Evolutionary conservation across 441 rosid genomes (phyloP), one percentile per base, ranked within the genome.

Genomic region (Corymbia citriodora): DNA sequence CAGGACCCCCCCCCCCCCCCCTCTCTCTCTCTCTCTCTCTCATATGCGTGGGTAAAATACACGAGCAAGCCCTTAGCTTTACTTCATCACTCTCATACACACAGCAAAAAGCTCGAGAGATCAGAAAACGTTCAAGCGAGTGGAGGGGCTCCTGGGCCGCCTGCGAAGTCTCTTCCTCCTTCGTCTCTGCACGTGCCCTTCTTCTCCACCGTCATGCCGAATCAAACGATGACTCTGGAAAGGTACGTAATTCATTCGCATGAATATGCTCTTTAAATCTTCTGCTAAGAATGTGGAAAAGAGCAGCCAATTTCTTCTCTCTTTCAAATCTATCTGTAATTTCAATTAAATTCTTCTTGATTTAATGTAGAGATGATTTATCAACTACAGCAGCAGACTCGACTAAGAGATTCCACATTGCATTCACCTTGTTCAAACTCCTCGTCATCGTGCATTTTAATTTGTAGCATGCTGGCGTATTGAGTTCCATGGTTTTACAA

Each of bases 401-500:
- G 0, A 63, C 2, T 1, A 63, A 63, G 9, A 63, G 33, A 13
- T 63, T 63, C 14, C 17, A 63, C 0, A 29, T 63, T 1, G 8
- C 29, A 29, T 63, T 29, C 0, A 63, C 2, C 8, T 63, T 2
- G 8, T 63, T 63, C 2, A 63, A 63, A 2, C 0, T 63, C 9
- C 9, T 27, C 2, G 9, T 13, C 9, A 63, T 63, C 4, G 1
- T 3, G 2, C 0, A 27, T 1, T 27, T 27, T 17, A 63, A 63
- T 63, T 63, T 17, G 0, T 17, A 63, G 2, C 9, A 29, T 63
- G 8, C 23, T 3, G 10, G 16, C 21, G 2, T 23, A 55, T 17
- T 13, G 8, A 63, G 17, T 3, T 2, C 0, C 0, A 0, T 0
- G 0, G 3, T 29, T 27, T 0, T 63, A 1, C 33, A 63, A 0